Base-by-base conservation (phyloP, 139 green algal species). In the Parachlorella kessleri region DNA sequence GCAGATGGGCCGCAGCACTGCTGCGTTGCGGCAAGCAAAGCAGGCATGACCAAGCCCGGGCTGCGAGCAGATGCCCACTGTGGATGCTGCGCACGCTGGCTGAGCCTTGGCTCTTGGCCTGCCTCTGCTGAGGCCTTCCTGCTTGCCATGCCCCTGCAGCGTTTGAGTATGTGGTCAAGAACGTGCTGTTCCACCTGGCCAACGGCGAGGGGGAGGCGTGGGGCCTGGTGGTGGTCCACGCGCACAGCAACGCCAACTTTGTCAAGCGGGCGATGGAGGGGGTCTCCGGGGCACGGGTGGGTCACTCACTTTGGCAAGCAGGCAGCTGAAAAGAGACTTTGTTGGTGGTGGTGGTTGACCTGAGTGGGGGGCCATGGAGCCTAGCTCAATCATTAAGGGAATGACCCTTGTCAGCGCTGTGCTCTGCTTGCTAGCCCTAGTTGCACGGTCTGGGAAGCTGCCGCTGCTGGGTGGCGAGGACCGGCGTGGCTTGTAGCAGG, bases 131-230 rank as follows among this genome's bases (percentile, higher is more conserved):
- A 14, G 6, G 23, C 32, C 53, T 24, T 24, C 33, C 53, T 23
- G 36, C 36, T 69, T 28, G 6, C 59, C 32, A 35, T 42, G 21
- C 10, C 23, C 36, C 21, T 21, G 66, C 75, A 80, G 75, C 65
- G 10, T 68, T 80, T 67, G 75, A 80, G 40, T 74, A 80, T 39
- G 66, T 74, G 3, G 75, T 80, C 23, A 80, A 80, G 66, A 80
- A 80, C 55, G 28, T 38, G 33, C 48, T 80, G 75, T 40, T 36
- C 66, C 75, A 80, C 75, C 42, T 80, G 35, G 75, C 65, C 48
- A 14, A 14, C 48, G 14, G n/a, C n/a, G n/a, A n/a, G n/a, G n/a
- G n/a, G 23, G 23, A 39, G 9, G 66, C 73, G 26, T 80, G 75
- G 75, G 6, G 41, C 8, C 75, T 80, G 33, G 73, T 42, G 4